These are phyloP conservation scores for Sporobolomyces phaffii DNA, from an alignment of 768 basidiomycete genomes.

Conservation along the genomic window DNA sequence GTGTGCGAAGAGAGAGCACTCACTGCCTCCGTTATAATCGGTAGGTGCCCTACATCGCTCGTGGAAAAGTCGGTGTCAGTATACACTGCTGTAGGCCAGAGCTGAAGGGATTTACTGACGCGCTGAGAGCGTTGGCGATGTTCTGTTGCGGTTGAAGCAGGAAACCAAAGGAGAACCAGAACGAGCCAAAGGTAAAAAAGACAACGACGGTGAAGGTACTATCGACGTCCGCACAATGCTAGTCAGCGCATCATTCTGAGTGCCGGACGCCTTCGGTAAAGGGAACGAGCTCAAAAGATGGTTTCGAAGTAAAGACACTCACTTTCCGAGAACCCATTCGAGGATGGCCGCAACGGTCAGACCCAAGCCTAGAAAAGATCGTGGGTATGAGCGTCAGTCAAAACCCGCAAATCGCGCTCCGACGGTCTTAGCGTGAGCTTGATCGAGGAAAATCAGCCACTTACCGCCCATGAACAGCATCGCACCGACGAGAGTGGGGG, in stretches of 20 bases:
- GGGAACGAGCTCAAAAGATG: neutral
- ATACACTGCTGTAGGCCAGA: too few relatives aligned
- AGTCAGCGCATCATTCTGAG: too few relatives aligned
- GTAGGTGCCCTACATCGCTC: neutral
- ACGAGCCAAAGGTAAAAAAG: conserved; percentile 40
- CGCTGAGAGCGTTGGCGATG: conserved; percentile 33
- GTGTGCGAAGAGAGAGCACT: neutral
- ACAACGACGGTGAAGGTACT: conserved; percentile 43
- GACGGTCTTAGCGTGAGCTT: too few relatives aligned
- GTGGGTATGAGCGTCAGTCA: neutral
- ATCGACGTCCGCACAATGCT: neutral
- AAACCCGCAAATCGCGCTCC: too few relatives aligned
- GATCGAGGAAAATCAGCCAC: too few relatives aligned
- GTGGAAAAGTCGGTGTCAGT: too few relatives aligned
- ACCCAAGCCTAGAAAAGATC: conserved; percentile 8
- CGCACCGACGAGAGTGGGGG: conserved; percentile 18
- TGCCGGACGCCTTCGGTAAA: too few relatives aligned
- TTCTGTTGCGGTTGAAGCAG: conserved; percentile 35
- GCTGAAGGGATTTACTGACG: neutral
- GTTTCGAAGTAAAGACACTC: neutral
- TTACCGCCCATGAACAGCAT: conserved; percentile 39
- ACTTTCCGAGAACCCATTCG: conserved; percentile 35
- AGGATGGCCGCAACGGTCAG: conserved; percentile 37
- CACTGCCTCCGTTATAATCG: conserved; percentile 39
- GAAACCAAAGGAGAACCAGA: conserved; percentile 40